phyloP scores from a whole-genome alignment of 306 rosid genomes.

The Erythrophleum fordii region DNA sequence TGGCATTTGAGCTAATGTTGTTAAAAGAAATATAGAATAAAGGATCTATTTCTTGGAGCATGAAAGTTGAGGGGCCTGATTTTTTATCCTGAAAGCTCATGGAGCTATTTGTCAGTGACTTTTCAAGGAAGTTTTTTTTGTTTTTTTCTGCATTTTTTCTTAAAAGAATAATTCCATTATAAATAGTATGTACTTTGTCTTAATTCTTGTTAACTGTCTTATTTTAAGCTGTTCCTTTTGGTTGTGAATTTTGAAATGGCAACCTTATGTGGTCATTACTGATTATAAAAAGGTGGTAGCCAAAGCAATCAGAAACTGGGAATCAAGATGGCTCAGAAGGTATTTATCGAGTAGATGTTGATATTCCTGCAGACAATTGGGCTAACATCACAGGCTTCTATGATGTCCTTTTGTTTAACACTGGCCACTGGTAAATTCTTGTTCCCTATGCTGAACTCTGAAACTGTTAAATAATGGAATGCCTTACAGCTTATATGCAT shows the following conservation, averaged over 20 bases:
- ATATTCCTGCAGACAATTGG: slow-evolving; percentile 93
- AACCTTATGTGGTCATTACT: slow-evolving; percentile 63
- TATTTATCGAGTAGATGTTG: slow-evolving; percentile 76
- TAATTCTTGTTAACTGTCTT: neutral
- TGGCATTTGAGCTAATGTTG: too few relatives aligned
- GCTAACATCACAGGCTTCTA: slow-evolving; percentile 69
- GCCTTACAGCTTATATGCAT: neutral
- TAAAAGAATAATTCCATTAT: neutral
- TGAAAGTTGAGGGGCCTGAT: too few relatives aligned
- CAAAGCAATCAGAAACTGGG: slow-evolving; percentile 46
- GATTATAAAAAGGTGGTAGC: slow-evolving; percentile 83
- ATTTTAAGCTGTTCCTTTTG: slow-evolving; percentile 18
- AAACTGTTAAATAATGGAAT: slow-evolving; percentile 21
- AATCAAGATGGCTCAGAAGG: slow-evolving; percentile 64
- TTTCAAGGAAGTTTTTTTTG: too few relatives aligned
- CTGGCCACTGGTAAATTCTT: slow-evolving; percentile 84
- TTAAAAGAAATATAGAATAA: too few relatives aligned
- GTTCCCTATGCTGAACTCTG: slow-evolving; percentile 32
- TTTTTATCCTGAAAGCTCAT: too few relatives aligned
- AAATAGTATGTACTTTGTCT: neutral
- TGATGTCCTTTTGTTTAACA: slow-evolving; percentile 83
- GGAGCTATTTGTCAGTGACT: too few relatives aligned
- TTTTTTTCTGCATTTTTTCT: too few relatives aligned
- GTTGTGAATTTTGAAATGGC: slow-evolving; percentile 32
- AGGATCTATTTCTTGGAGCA: too few relatives aligned